Percentiles rank a stretch among this genome's conserved stretches.
These are phyloP conservation scores for Rutidosis leptorrhynchoides DNA, from an alignment of 129 eudicot species.

Conservation along the genomic window DNA sequence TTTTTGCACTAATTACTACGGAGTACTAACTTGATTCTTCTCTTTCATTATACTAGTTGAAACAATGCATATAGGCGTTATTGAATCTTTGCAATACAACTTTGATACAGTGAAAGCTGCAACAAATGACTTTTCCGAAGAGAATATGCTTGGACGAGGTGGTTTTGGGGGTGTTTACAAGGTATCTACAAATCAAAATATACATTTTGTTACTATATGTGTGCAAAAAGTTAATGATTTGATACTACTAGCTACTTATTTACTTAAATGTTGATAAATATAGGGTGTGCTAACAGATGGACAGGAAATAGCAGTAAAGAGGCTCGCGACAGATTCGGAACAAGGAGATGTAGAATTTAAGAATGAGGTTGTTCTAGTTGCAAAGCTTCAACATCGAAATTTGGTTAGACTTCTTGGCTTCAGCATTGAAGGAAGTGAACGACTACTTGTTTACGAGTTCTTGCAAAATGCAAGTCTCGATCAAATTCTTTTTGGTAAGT, in stretches of 20 bases:
- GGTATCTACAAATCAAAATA: not conserved
- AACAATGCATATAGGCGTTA: not conserved
- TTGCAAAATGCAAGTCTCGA: not conserved
- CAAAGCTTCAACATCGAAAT: slow-evolving; percentile 3
- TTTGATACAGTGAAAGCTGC: not conserved
- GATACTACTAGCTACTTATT: too few species aligned
- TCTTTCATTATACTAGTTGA: not conserved
- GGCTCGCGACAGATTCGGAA: not conserved
- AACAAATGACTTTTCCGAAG: not conserved
- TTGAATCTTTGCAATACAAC: not conserved
- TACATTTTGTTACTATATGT: not conserved
- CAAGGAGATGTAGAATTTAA: slow-evolving; percentile 1
- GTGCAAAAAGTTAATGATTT: not conserved
- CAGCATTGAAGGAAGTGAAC: not conserved
- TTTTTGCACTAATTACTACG: not conserved
- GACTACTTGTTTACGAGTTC: not conserved
- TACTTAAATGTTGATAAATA: not conserved
- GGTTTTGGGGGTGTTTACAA: not conserved
- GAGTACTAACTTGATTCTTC: not conserved
- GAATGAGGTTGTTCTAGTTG: not conserved
- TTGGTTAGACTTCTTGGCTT: not conserved
- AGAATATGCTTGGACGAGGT: not conserved
- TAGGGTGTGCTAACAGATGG: not conserved
- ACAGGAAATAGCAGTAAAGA: not conserved
- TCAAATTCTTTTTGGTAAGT: not conserved